Base-by-base conservation (phyloP, 257 asterid genomes). In the Asclepias syriaca region DNA sequence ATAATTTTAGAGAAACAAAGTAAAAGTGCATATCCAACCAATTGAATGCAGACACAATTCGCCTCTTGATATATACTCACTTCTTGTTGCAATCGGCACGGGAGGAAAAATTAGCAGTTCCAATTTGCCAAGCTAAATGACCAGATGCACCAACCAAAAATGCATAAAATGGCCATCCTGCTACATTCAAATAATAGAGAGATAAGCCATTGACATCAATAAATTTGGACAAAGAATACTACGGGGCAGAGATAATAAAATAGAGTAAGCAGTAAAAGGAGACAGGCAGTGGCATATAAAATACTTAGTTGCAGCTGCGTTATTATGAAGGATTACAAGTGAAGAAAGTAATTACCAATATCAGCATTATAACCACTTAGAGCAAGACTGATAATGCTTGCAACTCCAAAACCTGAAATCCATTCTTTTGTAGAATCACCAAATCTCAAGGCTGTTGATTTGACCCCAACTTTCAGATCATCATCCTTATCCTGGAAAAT, bases 391-490 rank as follows among this genome's bases (percentile, higher is more conserved):
- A 87, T 66, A 46, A 89, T 82, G 81, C 92, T 86, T 48, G 95
- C 96, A 14, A 88, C 63, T 72, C 96, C 98, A 78, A 93, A 89
- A 22, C 95, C 91, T 84, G 89, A 66, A 74, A 93, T 75, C 97
- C 98, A 93, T 77, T 86, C 83, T 84, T 87, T 93, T 27, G 95
- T 89, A 40, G 94, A 90, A 76, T 89, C 89, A 53, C 96, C 98
- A 80, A 93, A 93, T 81, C 96, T 84, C 81, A 93, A 74, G 71
- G 98, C 98, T 5, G 98, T 93, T 24, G 98, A 93, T 83, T 93
- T 93, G 75, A 93, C 92, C 39, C 98, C 98, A 72, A 93, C 98
- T 80, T 61, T 90, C 71, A 80, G 68, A 77, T 93, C 98, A 13
- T 93, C 97, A 69, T 87, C 93, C 78, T 93, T 93, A 83, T 93